phyloP scores from a whole-genome alignment of 768 basidiomycete species.

The Punctularia strigosozonata region DNA sequence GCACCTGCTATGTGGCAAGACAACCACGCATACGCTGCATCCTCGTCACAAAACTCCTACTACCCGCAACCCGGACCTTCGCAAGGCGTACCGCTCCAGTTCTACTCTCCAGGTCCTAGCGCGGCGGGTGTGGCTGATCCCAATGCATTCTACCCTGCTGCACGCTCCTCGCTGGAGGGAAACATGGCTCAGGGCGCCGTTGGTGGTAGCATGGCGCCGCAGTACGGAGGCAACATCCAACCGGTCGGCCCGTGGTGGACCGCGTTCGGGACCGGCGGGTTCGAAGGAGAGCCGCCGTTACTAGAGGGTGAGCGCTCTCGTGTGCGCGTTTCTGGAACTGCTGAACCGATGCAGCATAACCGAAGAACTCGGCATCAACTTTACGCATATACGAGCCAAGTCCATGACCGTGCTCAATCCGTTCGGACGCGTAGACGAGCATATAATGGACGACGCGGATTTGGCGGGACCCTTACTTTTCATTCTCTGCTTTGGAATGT shows the following conservation, averaged over 20 bases:
- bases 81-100: constrained; percentile 57
- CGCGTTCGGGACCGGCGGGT: constrained; percentile 89
- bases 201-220: constrained; percentile 25
- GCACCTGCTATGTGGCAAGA: constrained; percentile 67
- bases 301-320: constrained; percentile 62
- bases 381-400: constrained; percentile 89
- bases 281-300: constrained; percentile 92
- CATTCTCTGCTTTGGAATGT: constrained; percentile 89
- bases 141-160: constrained; percentile 48
- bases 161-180: constrained; percentile 70
- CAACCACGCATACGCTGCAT: constrained; percentile 40
- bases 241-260: constrained; percentile 80
- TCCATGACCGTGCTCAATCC: constrained; percentile 95
- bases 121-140: too few species aligned
- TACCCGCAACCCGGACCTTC: constrained; percentile 31
- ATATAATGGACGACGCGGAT: constrained; percentile 99
- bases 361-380: constrained; percentile 94
- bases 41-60: constrained; percentile 50
- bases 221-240: constrained; percentile 67
- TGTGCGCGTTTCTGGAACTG: constrained; percentile 2
- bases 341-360: background rate
- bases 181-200: constrained; percentile 48
- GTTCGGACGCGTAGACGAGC: constrained; percentile 67
- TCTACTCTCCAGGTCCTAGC: constrained; percentile 57
- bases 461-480: constrained; percentile 93